These are phyloP conservation scores for Wallacemonas collosoma DNA, from an alignment of 208 protist species.

Conservation along the genomic window DNA sequence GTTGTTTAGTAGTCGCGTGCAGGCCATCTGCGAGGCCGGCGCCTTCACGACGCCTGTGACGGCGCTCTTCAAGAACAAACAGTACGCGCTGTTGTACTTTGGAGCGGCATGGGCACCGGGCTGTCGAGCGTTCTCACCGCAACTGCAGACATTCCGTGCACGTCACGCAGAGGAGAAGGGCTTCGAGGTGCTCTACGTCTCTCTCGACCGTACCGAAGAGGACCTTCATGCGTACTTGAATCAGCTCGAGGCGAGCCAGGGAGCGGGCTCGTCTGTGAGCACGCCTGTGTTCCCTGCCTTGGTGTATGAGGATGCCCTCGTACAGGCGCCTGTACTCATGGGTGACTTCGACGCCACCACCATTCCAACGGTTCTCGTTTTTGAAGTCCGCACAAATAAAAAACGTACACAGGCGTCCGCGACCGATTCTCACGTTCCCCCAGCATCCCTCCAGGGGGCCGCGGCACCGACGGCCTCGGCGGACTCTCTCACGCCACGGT, in stretches of 20 bases:
- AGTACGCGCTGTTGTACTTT: conserved; percentile 50
- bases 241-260: conserved; percentile 23
- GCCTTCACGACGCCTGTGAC: neutral
- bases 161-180: conserved; percentile 11
- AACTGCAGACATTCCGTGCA: conserved; percentile 32
- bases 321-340: conserved; percentile 22
- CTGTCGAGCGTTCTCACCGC: conserved; percentile 51
- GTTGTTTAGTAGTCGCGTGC: conserved; percentile 1
- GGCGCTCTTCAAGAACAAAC: conserved; percentile 20
- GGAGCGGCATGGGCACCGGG: conserved; percentile 33
- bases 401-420: neutral
- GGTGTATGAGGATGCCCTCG: conserved; percentile 27
- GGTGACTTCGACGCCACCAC: conserved; percentile 31
- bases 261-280: neutral
- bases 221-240: conserved; percentile 47
- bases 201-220: conserved; percentile 35
- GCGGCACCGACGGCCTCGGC: conserved; percentile 18
- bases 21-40: neutral
- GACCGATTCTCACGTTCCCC: neutral
- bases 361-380: conserved; percentile 44
- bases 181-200: conserved; percentile 58
- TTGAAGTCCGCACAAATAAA: conserved; percentile 22
- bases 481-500: neutral
- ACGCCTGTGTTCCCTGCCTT: conserved; percentile 50
- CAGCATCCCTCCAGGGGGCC: conserved; percentile 8